Conservation (phyloP, 2,329 filamentous ascomycete genomes). For the Pyrenochaeta sp. region DNA sequence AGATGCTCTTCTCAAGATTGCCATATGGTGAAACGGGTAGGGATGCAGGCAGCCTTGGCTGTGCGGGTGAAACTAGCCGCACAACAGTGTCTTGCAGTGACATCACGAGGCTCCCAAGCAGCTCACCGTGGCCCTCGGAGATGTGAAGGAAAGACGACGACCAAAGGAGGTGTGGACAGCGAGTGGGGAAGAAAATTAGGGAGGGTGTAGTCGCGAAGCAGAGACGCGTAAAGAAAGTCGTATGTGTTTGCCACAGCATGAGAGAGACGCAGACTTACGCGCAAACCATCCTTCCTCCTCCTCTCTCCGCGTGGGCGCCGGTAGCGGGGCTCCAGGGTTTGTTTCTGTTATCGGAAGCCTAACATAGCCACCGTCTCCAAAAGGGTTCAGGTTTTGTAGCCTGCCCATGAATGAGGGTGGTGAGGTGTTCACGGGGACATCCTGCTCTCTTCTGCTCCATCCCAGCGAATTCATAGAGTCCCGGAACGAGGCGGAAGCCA, state of each 20-base stretch:
- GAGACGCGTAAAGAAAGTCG: conserved; percentile 10
- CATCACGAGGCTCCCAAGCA: conserved; percentile 34
- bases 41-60: conserved; percentile 18
- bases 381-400: conserved; percentile 86
- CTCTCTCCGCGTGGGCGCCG: conserved; percentile 82
- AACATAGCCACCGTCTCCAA: conserved; percentile 85
- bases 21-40: conserved; percentile 22
- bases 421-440: conserved; percentile 77
- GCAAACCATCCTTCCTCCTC: conserved; percentile 97
- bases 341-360: conserved; percentile 82
- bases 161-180: not conserved
- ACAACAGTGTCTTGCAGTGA: conserved; percentile 28
- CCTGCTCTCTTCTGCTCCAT: conserved; percentile 85
- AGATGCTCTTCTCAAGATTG: conserved; percentile 28
- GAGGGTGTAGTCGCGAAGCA: too few relatives aligned
- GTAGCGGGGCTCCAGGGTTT: conserved; percentile 80
- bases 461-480: conserved; percentile 95
- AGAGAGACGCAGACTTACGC: conserved; percentile 69
- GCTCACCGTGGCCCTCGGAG: conserved; percentile 16
- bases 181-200: too few relatives aligned
- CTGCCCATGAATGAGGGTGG: conserved; percentile 79
- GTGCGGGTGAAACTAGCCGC: conserved; percentile 37
- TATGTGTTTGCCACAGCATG: conserved; percentile 29
- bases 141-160: conserved; percentile 9
- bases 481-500: conserved; percentile 89